Percentiles rank a stretch among this genome's conserved stretches.
Evolutionary conservation across 139 green algal genomes (phyloP).

Genomic region (Marvania coccoides): DNA sequence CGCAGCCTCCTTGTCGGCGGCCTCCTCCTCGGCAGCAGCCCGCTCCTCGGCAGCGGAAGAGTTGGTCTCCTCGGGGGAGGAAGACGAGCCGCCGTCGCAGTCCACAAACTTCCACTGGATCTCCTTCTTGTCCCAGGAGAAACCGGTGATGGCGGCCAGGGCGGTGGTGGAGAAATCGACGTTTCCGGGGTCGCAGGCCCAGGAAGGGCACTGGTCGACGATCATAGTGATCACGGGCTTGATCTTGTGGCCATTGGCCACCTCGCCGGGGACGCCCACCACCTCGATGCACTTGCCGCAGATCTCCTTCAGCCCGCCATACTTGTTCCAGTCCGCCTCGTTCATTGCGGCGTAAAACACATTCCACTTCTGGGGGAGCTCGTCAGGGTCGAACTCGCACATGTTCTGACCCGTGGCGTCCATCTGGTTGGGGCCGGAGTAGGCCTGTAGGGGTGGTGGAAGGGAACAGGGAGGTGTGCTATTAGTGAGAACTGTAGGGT

Average conservation of each 20-base stretch:
- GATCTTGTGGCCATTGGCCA: not conserved
- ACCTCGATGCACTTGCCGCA: not conserved
- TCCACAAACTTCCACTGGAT: not conserved
- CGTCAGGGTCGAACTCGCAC: not conserved
- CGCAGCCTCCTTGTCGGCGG: not conserved
- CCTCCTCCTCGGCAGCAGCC: not conserved
- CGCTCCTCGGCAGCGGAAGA: not conserved
- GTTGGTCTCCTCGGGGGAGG: not conserved
- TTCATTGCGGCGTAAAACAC: not conserved
- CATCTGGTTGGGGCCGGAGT: not conserved
- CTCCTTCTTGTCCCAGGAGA: slow-evolving; percentile 8
- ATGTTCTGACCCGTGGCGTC: not conserved
- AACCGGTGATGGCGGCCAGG: slow-evolving; percentile 8
- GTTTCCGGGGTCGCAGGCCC: not conserved
- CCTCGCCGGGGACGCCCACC: not conserved
- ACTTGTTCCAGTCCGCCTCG: not conserved
- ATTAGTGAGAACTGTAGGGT: not conserved
- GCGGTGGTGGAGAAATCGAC: slow-evolving; percentile 18
- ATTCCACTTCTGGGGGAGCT: not conserved
- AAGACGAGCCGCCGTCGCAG: not conserved
- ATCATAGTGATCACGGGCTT: not conserved
- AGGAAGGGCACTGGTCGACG: not conserved
- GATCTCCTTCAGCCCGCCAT: not conserved
- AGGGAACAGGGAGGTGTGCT: not conserved
- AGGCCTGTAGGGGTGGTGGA: not conserved